Percentiles rank a stretch among this genome's conserved stretches.
Conservation (phyloP, 2,329 filamentous ascomycete genomes). For the Bipolaris oryzae region DNA sequence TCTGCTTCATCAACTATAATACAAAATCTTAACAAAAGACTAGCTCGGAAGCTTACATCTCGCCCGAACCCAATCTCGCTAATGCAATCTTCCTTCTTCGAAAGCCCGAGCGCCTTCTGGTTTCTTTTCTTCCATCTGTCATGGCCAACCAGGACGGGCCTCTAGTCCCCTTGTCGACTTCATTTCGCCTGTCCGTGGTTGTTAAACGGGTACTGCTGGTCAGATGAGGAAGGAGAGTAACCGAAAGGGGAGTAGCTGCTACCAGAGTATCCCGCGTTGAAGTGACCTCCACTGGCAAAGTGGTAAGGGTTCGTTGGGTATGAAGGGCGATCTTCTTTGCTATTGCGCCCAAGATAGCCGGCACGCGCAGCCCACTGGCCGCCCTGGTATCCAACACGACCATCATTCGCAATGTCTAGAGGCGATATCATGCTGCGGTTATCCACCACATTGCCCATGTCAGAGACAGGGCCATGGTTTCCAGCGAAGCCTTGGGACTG, state of each 20-base stretch:
- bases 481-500: slow-evolving; percentile 31
- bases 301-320: slow-evolving; percentile 34
- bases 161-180: background rate
- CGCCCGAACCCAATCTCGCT: background rate
- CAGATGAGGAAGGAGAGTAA: slow-evolving; percentile 20
- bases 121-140: background rate
- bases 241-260: slow-evolving; percentile 25
- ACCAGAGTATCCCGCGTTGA: slow-evolving; percentile 21
- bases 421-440: slow-evolving; percentile 10
- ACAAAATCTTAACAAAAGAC: background rate
- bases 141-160: background rate
- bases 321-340: slow-evolving; percentile 29
- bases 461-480: slow-evolving; percentile 24
- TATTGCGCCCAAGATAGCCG: slow-evolving; percentile 24
- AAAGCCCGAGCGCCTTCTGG: background rate
- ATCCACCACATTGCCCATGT: slow-evolving; percentile 18
- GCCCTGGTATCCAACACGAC: slow-evolving; percentile 21
- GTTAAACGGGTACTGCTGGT: slow-evolving; percentile 27
- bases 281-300: slow-evolving; percentile 20
- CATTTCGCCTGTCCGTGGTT: slow-evolving; percentile 24
- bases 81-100: background rate
- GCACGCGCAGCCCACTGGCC: slow-evolving; percentile 22
- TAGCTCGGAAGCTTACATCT: background rate
- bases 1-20: background rate
- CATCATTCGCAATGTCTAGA: slow-evolving; percentile 24